Evolutionary conservation across 352 stramenopile species (phyloP).

Genomic region (Pythium guiyangense): DNA sequence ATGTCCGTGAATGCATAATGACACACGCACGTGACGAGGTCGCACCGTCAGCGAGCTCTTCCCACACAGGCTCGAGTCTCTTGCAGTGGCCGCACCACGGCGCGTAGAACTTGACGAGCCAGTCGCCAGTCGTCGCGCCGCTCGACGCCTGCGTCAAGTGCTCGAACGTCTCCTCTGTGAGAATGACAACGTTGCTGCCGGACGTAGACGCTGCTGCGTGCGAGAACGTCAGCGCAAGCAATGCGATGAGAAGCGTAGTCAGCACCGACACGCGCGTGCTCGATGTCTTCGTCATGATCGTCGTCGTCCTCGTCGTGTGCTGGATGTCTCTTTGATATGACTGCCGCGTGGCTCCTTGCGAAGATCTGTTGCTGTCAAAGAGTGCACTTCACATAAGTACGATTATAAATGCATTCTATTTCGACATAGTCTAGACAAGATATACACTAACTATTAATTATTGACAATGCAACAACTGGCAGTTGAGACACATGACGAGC

Average conservation of each 20-base stretch:
- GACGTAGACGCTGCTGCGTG: not conserved
- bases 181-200: conserved; percentile 50
- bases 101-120: conserved; percentile 85
- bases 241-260: conserved; percentile 11
- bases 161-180: conserved; percentile 81
- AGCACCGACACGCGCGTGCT: conserved; percentile 2
- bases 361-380: too few relatives aligned
- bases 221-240: conserved; percentile 21
- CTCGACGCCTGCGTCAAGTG: conserved; percentile 87
- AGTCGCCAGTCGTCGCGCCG: conserved; percentile 90
- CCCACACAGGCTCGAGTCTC: conserved; percentile 57
- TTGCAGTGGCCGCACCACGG: conserved; percentile 74
- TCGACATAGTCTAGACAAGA: too few relatives aligned
- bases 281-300: not conserved
- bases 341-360: too few relatives aligned
- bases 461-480: too few relatives aligned
- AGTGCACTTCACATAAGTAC: too few relatives aligned
- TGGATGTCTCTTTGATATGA: too few relatives aligned
- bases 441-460: too few relatives aligned
- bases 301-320: not conserved
- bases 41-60: conserved; percentile 66
- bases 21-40: too few relatives aligned
- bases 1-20: too few relatives aligned
- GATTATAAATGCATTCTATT: too few relatives aligned
- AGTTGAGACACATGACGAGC: not conserved